These are phyloP conservation scores for Blastobotrys buckinghamii DNA, from an alignment of 1,139 yeast species.

Conservation along the genomic window DNA sequence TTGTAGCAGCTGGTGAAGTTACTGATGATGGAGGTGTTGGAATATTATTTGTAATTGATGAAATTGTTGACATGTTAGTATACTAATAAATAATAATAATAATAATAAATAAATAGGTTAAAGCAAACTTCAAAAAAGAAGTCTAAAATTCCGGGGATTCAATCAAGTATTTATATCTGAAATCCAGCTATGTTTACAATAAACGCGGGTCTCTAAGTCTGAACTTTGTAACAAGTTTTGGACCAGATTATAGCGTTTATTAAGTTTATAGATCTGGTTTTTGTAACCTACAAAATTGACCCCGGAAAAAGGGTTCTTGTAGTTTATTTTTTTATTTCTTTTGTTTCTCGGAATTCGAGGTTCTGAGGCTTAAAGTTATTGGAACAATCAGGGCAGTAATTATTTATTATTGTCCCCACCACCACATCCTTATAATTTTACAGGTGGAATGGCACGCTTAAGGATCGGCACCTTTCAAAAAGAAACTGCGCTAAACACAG, in stretches of 20 bases:
- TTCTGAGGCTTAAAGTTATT: not conserved
- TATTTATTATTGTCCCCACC: not conserved
- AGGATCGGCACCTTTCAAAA: not conserved
- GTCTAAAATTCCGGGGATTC: not conserved
- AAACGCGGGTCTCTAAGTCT: no score
- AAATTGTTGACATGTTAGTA: not conserved
- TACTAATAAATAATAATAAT: not conserved
- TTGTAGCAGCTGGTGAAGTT: not conserved
- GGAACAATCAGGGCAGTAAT: not conserved
- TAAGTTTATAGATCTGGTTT: not conserved
- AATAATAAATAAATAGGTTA: not conserved
- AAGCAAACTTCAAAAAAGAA: not conserved
- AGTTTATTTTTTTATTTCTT: not conserved
- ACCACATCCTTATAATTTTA: not conserved
- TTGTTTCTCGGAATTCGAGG: not conserved
- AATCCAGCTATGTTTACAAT: no score
- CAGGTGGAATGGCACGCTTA: no score
- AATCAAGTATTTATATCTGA: no score
- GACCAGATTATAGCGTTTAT: not conserved
- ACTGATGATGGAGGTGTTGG: slow-evolving; percentile 1
- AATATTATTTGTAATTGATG: not conserved
- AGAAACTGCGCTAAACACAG: not conserved
- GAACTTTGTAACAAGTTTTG: no score
- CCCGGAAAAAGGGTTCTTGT: no score
- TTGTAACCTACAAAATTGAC: no score